Base-by-base conservation (phyloP, 2,329 filamentous ascomycete genomes). In the Magnaporthiopsis poae region DNA sequence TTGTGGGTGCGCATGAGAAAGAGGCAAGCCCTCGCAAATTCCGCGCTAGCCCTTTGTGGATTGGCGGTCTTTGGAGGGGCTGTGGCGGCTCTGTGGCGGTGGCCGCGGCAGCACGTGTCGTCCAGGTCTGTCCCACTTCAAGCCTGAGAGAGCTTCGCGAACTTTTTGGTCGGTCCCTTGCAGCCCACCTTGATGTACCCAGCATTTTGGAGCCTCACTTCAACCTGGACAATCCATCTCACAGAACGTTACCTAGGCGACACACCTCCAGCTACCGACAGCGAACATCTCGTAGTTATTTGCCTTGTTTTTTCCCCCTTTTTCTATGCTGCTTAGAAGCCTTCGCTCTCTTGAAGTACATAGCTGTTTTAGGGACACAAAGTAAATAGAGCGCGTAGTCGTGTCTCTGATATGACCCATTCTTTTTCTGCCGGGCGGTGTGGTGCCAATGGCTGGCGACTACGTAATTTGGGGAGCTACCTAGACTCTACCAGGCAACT, bases 1-100 rank as follows among this genome's bases (percentile, higher is more conserved):
- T 65, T 65, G 64, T 65, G 64, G 64, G 64, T 62, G 61, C 46
- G 46, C 33, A 39, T 33, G 61, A 29, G 29, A 39, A 29, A 29
- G 61, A 62, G 33, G 61, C 61, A 62, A 62, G 61, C 61, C 61
- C 61, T 62, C 61, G 31, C 21, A n/a, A 36, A 62, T 62, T 62
- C 33, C 5, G 33, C 61, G 61, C 61, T 62, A 62, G 27, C 61
- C 61, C 33, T 62, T 33, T 62, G 29, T n/a, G 61, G 27, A 62
- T 31, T 62, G 33, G 29, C 61, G 61, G 12, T 2, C 8, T 29
- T 25, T 29, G 60, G 31, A 27, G 31, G 31, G 31, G 27, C 31
- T 29, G 31, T 61, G 60, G 60, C 60, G 21, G 25, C 21, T 21
- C 46, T 56, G 21, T 56, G 46, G 46, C 46, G 21, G 39, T 46